These are phyloP conservation scores for Daldinia eschscholtzii DNA, from an alignment of 2,329 filamentous ascomycete species.

Conservation along the genomic window DNA sequence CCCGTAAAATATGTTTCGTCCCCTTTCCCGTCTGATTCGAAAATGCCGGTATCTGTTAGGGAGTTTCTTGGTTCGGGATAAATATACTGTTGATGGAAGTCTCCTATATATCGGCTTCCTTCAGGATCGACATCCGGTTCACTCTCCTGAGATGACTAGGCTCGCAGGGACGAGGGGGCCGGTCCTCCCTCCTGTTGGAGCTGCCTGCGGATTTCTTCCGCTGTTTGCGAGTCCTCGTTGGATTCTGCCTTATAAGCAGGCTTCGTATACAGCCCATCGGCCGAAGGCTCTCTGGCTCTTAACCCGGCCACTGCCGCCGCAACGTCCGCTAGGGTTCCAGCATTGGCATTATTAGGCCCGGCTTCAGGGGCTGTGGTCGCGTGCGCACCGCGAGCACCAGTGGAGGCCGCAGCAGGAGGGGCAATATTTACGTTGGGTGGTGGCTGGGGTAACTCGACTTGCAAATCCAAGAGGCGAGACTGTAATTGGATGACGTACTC, in stretches of 20 bases:
- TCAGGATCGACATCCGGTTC: conserved; percentile 8
- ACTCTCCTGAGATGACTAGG: conserved; percentile 40
- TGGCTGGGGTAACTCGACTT: conserved; percentile 86
- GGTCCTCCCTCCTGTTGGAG: conserved; percentile 59
- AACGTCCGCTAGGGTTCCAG: conserved; percentile 54
- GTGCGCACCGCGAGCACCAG: conserved; percentile 46
- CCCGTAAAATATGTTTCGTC: background rate
- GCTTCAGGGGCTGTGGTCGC: conserved; percentile 40
- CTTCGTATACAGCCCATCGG: conserved; percentile 48
- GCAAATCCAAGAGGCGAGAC: conserved; percentile 83
- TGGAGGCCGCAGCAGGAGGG: conserved; percentile 53
- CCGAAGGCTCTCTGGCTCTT: conserved; percentile 48
- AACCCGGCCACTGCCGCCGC: conserved; percentile 53
- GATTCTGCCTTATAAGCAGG: conserved; percentile 56
- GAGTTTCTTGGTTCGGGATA: conserved; percentile 7
- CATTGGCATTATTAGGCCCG: conserved; percentile 43
- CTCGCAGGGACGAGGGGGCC: conserved; percentile 50
- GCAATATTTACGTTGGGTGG: conserved; percentile 82
- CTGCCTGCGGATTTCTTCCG: conserved; percentile 68
- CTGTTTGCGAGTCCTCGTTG: conserved; percentile 58
- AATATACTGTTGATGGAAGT: conserved; percentile 6
- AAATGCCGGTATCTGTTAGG: background rate
- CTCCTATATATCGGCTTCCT: background rate
- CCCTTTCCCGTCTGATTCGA: background rate
- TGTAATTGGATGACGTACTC: conserved; percentile 95